Conservation (phyloP, 495 filamentous ascomycete species). For the Lasiosphaeris hirsuta region DNA sequence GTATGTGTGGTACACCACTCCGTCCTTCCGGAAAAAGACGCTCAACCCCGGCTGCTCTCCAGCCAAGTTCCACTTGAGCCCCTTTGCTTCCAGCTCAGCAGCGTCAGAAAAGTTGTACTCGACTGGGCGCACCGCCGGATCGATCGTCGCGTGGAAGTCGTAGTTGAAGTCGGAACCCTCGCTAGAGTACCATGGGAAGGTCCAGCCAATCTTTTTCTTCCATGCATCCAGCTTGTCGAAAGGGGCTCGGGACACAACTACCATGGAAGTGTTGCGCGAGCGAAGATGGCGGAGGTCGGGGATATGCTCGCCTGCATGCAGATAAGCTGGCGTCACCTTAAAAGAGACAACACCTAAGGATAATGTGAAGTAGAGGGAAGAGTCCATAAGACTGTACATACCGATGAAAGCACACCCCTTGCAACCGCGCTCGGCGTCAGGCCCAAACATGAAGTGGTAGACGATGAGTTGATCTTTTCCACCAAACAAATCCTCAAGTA, state of each 20-base stretch:
- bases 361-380: too few species aligned
- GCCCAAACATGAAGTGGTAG: slow-evolving; percentile 48
- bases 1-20: slow-evolving; percentile 41
- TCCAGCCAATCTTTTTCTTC: slow-evolving; percentile 39
- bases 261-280: slow-evolving; percentile 35
- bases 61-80: slow-evolving; percentile 23
- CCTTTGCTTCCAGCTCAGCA: slow-evolving; percentile 22
- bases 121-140: slow-evolving; percentile 13
- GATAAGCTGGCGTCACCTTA: too few species aligned
- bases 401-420: slow-evolving; percentile 37
- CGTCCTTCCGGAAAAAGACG: slow-evolving; percentile 36
- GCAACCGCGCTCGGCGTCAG: slow-evolving; percentile 32
- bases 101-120: slow-evolving; percentile 34
- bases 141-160: slow-evolving; percentile 32
- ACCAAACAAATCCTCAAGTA: slow-evolving; percentile 38
- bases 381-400: too few species aligned
- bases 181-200: slow-evolving; percentile 40
- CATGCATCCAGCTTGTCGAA: slow-evolving; percentile 36
- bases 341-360: too few species aligned
- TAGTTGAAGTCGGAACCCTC: slow-evolving; percentile 34
- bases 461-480: slow-evolving; percentile 43
- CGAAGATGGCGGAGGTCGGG: slow-evolving; percentile 36
- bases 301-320: slow-evolving; percentile 35
- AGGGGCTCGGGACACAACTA: slow-evolving; percentile 37
- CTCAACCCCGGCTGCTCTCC: slow-evolving; percentile 39